Base-by-base conservation (phyloP, 176 grass and related monocot genomes). In the Avena atlantica region DNA sequence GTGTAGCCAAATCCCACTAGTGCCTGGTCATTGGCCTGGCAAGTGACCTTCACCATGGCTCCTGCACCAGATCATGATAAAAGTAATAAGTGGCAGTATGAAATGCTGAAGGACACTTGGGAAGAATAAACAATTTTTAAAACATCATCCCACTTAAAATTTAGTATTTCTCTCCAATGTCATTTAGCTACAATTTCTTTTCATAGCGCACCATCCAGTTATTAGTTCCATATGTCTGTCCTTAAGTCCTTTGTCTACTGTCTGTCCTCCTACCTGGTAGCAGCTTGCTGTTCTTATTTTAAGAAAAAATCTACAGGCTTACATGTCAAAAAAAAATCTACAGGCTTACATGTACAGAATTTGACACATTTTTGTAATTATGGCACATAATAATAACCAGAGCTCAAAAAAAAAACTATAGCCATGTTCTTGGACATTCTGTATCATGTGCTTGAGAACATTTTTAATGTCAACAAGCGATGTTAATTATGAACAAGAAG, bases 11-110 rank as follows among this genome's bases (percentile, higher is more conserved):
- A 93, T 66, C 87, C 82, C 48, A 93, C 89, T 23, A 91, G 53
- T 78, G 87, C 89, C 49, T 91, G 78, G 8, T 90, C 77, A 75
- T 92, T 87, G 12, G 78, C 84, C 74, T 85, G 90, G 44, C 94
- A 95, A 80, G 94, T 95, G 49, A 95, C 89, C 92, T 95, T 95
- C 64, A 95, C 85, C 71, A 83, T 83, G 64, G 94, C 89, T 82
- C 84, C 91, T 93, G 87, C 66, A 31, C n/a, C 62, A 85, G 21
- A 65, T 60, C 20, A 67, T 53, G 20, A 76, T 73, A 23, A 49
- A 69, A 62, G 63, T 61, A 48, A 53, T 29, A 63, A 82, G 70
- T 78, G 29, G 8, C 3, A 64, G 48, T 64, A 78, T 62, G 16
- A 47, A 73, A 72, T 6, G 0, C 36, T 86, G 25, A 86, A 70